Evolutionary conservation across 129 eudicot species (phyloP).

Genomic region (Saussurea involucrata): DNA sequence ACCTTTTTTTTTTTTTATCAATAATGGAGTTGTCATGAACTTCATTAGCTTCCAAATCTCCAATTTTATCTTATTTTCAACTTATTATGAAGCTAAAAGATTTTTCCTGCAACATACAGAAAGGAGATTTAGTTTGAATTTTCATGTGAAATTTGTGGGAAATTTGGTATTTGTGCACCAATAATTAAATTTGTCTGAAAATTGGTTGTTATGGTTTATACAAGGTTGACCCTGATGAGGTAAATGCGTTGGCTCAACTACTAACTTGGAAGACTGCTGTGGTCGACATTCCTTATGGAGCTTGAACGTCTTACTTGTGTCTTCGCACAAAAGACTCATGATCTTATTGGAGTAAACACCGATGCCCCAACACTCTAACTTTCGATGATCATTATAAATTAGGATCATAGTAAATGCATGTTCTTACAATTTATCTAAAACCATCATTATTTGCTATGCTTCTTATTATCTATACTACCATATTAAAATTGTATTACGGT

Average conservation of each 20-base stretch:
- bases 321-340: slow-evolving; percentile 74
- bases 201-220: background rate
- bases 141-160: background rate
- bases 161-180: background rate
- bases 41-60: too few relatives aligned
- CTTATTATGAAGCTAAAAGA: background rate
- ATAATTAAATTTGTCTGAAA: background rate
- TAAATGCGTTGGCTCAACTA: slow-evolving; percentile 74
- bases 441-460: background rate
- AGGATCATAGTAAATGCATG: too few relatives aligned
- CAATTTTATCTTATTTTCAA: background rate
- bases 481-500: too few relatives aligned
- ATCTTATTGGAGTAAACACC: slow-evolving; percentile 56
- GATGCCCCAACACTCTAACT: slow-evolving; percentile 75
- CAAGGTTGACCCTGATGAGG: slow-evolving; percentile 80
- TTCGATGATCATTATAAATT: too few relatives aligned
- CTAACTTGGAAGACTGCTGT: slow-evolving; percentile 94
- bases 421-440: background rate
- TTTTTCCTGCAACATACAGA: background rate
- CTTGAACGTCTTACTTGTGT: slow-evolving; percentile 79
- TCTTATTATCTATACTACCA: too few relatives aligned
- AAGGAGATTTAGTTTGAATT: background rate
- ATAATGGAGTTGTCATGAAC: too few relatives aligned
- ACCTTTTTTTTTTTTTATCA: too few relatives aligned
- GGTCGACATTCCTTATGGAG: slow-evolving; percentile 72